Evolutionary conservation across 2,329 filamentous ascomycete species (phyloP), one percentile per base, ranked within the genome.

Genomic region (Monosporascus cannonballus): DNA sequence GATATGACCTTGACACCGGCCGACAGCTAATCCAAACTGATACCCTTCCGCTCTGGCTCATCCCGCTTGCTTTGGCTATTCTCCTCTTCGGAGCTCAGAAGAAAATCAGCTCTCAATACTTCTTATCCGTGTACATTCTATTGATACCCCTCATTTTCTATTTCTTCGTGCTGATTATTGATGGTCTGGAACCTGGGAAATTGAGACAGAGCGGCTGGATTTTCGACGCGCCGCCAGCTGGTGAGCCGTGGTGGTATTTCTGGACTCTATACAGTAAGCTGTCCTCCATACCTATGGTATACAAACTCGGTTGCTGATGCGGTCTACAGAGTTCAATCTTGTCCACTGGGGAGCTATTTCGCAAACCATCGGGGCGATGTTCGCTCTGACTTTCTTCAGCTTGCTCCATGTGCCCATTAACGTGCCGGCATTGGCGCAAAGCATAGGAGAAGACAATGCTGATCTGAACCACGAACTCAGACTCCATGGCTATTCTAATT

Each of bases 321-420:
- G 52, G 6, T 49, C 5, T 38, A 0, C 56, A 94, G 89, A 94
- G 64, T 90, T 96, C 63, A 77, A 85, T 48, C 77, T 86, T 24
- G 87, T 97, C 3, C 82, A 92, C 61, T 96, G 90, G 88, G 78
- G 80, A 45, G 94, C 93, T 3, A 80, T 99, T 48, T 73, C 78
- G n/a, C 85, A 91, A 63, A 92, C 88, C 1, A 79, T 96, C 30
- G 94, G 94, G 1, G 92, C 94, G 30, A 97, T 99, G 89, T 85
- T 99, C 63, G 94, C 94, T 0, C 74, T 99, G 55, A 97, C 94
- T 0, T 99, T 99, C 75, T 99, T 99, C 64, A 94, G 94, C 50
- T 87, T 99, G 52, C 80, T 99, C 3, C 94, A 99, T 67, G 94
- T 99, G 3, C 94, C 94, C 0, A 99, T 99, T 72, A 99, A 99